Base-by-base conservation (phyloP, 345 rosid species). In the Trapa incisa region DNA sequence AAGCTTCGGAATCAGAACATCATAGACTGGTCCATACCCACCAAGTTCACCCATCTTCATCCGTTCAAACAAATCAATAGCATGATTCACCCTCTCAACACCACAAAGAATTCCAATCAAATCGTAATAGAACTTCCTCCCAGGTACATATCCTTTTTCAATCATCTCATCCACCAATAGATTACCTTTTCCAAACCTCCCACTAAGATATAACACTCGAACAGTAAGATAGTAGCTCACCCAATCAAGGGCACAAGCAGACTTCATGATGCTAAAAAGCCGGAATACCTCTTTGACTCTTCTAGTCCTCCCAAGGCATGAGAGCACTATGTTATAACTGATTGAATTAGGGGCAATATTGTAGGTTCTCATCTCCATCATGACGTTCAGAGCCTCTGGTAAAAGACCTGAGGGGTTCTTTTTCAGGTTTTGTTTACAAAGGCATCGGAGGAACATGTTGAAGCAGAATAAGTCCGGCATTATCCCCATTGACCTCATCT, bases 121-220 rank as follows among this genome's bases (percentile, higher is more conserved):
- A 70, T 87, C 89, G 70, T 84, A 81, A 61, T 82, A 92, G 72
- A 92, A 89, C 78, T 75, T 87, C 32, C 66, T 79, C 69, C 85
- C 84, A 0, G 96, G 96, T 33, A 77, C 71, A 61, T 86, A 35
- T 8, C 88, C 88, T n/a, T 48, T 58, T 52, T 78, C 84, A 3
- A 86, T 84, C 96, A 89, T 86, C 79, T 86, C 93, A 67, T 89
- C 88, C n/a, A 85, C 88, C 1, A 73, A 73, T 74, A 77, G 77
- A 75, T 85, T 89, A 35, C 96, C 96, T 76, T 85, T 89, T 22
- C 89, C 93, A 58, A 89, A 89, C 78, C 96, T 87, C 53, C 91
- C 84, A 1, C 83, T 82, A 84, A 92, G 71, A 83, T 89, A 92
- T 78, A 87, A 22, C 38, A 83, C 87, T 71, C 83, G 87, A 4